Evolutionary conservation across 1,284 basidiomycete species (phyloP).

Genomic region (Violaceomyces palustris): DNA sequence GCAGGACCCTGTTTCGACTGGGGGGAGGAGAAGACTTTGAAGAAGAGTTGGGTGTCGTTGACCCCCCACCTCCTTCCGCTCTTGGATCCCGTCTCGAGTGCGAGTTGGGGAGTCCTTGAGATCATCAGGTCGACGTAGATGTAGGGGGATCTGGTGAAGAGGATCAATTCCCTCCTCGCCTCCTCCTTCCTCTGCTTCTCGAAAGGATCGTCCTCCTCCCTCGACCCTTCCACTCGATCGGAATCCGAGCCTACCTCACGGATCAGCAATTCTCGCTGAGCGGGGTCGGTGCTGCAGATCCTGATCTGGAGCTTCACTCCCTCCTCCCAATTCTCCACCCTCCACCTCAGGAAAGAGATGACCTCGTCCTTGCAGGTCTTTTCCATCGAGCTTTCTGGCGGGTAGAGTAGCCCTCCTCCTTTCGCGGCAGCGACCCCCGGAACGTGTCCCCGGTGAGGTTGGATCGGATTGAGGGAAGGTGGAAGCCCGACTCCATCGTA

Average conservation of each 20-base stretch:
- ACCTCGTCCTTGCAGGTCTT: constrained; percentile 8
- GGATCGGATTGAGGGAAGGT: constrained; percentile 20
- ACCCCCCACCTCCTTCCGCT: constrained; percentile 51
- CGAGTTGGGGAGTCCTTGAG: constrained; percentile 56
- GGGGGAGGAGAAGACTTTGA: constrained; percentile 52
- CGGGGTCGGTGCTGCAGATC: constrained; percentile 11
- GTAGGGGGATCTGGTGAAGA: constrained; percentile 59
- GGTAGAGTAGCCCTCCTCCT: constrained; percentile 10
- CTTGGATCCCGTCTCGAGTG: constrained; percentile 53
- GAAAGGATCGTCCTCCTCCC: neutral
- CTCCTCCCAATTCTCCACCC: constrained; percentile 5
- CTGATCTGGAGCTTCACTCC: constrained; percentile 3
- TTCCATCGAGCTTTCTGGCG: constrained; percentile 9
- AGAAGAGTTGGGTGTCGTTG: constrained; percentile 53
- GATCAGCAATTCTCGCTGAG: constrained; percentile 4
- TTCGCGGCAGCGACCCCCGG: neutral
- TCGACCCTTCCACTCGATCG: neutral
- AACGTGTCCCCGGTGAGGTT: constrained; percentile 10
- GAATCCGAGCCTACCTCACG: neutral
- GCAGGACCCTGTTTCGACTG: neutral
- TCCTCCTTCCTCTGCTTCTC: too few species aligned
- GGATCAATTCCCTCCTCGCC: neutral
- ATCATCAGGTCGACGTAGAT: constrained; percentile 61
- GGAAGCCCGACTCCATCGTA: constrained; percentile 20
- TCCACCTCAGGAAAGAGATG: neutral